Evolutionary conservation across 208 protist genomes (phyloP).

Genomic region (Trypanosoma lewisi): DNA sequence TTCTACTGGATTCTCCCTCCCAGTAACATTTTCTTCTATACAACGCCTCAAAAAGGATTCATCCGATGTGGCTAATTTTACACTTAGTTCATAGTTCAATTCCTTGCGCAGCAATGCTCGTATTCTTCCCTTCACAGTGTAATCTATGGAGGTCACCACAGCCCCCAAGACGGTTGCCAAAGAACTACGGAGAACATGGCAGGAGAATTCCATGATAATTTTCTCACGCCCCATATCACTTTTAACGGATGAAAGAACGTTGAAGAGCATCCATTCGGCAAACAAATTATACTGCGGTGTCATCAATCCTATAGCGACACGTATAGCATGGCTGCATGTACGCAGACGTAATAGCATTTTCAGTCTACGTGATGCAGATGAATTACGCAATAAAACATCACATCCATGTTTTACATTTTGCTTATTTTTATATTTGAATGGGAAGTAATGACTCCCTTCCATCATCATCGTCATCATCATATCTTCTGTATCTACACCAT

Average conservation of each 20-base stretch:
- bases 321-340: conserved; percentile 16
- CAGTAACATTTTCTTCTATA: conserved; percentile 16
- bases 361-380: conserved; percentile 6
- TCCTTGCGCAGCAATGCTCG: conserved; percentile 26
- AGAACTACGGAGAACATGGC: conserved; percentile 5
- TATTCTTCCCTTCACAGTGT: conserved; percentile 20
- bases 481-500: conserved; percentile 25
- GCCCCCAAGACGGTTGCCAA: conserved; percentile 8
- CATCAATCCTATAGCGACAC: conserved; percentile 14
- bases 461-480: too few species aligned
- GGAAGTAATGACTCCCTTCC: not conserved
- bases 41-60: conserved; percentile 55
- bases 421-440: not conserved
- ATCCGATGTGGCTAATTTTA: conserved; percentile 40
- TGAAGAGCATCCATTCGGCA: conserved; percentile 23
- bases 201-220: conserved; percentile 13
- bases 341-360: conserved; percentile 8
- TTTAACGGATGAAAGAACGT: conserved; percentile 1
- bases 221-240: not conserved
- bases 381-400: conserved; percentile 21
- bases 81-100: conserved; percentile 21
- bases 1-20: conserved; percentile 5
- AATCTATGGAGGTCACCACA: conserved; percentile 15
- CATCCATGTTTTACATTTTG: conserved; percentile 1
- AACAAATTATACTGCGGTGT: conserved; percentile 21